Percentiles rank a stretch among this genome's conserved stretches.
These are phyloP conservation scores for Solanum tarijense DNA, from an alignment of 257 asterid species.

Conservation along the genomic window DNA sequence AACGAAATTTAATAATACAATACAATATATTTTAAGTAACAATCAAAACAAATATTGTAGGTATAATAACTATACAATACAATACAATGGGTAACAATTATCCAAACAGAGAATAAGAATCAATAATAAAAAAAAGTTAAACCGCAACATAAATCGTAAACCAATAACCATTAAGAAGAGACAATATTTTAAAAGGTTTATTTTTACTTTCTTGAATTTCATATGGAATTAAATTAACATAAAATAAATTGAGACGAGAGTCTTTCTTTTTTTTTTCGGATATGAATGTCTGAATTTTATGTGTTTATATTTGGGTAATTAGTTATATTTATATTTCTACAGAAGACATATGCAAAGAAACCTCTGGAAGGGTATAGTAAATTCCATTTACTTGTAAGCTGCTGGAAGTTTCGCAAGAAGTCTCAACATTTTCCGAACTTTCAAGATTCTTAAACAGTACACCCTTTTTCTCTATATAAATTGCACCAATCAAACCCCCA, in stretches of 20 bases:
- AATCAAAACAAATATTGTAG: too few relatives aligned
- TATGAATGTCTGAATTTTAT: background rate
- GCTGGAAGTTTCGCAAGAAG: background rate
- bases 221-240: too few relatives aligned
- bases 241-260: too few relatives aligned
- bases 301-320: background rate
- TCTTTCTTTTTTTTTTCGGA: background rate
- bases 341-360: background rate
- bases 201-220: too few relatives aligned
- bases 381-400: background rate
- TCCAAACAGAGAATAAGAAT: too few relatives aligned
- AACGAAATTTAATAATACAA: too few relatives aligned
- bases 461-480: background rate
- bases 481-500: background rate
- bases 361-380: background rate
- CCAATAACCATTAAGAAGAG: background rate
- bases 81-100: too few relatives aligned
- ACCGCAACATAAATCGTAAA: background rate
- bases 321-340: background rate
- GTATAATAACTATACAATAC: too few relatives aligned
- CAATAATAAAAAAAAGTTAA: too few relatives aligned
- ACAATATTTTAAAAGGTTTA: too few relatives aligned
- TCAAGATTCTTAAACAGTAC: background rate
- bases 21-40: too few relatives aligned
- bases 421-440: background rate